Conservation (phyloP, 2,329 filamentous ascomycete species). For the Gaeumannomyces tritici region DNA sequence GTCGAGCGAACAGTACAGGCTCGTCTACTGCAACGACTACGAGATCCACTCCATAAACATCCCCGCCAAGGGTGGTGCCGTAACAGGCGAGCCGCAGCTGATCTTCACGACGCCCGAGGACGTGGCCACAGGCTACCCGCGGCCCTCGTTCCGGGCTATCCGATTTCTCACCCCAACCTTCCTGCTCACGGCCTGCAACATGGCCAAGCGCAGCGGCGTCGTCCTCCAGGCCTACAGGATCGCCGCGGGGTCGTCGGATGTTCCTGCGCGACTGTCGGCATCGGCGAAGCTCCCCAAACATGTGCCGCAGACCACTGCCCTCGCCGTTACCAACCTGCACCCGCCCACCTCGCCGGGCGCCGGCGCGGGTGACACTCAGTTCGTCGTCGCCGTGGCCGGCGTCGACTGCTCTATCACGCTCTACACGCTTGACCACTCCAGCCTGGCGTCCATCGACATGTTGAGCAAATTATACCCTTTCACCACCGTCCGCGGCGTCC, state of each 20-base stretch:
- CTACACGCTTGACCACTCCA: constrained; percentile 63
- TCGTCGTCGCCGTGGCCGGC: constrained; percentile 70
- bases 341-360: constrained; percentile 34
- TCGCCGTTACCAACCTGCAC: constrained; percentile 66
- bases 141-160: constrained; percentile 46
- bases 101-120: constrained; percentile 48
- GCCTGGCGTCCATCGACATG: constrained; percentile 33
- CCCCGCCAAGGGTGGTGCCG: constrained; percentile 25
- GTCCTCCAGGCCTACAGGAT: constrained; percentile 44
- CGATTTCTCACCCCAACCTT: constrained; percentile 51
- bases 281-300: constrained; percentile 51
- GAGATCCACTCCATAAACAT: constrained; percentile 61
- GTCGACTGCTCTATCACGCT: constrained; percentile 72
- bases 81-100: constrained; percentile 33
- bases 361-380: constrained; percentile 57
- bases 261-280: constrained; percentile 38
- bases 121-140: constrained; percentile 23
- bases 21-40: constrained; percentile 71
- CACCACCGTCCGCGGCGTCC: constrained; percentile 39
- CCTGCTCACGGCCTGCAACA: constrained; percentile 46
- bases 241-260: background rate
- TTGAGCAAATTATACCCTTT: constrained; percentile 43
- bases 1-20: constrained; percentile 51
- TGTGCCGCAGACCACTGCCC: constrained; percentile 65
- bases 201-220: constrained; percentile 48